A percentile compares a stretch with the other conserved stretches of the same genome.
phyloP scores from a whole-genome alignment of 345 rosid species.

The Aurinia saxatilis region DNA sequence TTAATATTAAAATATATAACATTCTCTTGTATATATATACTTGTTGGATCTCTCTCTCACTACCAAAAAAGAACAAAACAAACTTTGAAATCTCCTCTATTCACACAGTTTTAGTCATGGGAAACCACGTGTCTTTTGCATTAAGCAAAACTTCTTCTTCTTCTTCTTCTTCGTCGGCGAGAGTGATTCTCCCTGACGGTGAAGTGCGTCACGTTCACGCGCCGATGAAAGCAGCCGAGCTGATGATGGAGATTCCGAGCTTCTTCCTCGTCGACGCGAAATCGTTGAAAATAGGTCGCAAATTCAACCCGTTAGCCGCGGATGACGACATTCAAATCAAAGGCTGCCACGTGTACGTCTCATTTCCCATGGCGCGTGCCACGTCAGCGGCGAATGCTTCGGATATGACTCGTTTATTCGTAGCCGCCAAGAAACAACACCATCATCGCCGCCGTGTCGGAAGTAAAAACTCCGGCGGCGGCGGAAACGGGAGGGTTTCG shows the following conservation, averaged over 20 bases:
- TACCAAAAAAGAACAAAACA: no score
- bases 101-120: conserved; percentile 38
- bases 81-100: no score
- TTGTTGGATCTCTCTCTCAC: no score
- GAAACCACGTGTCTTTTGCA: conserved; percentile 64
- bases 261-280: conserved; percentile 62
- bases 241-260: conserved; percentile 79
- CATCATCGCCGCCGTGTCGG: conserved; percentile 29
- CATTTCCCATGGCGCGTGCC: conserved; percentile 69
- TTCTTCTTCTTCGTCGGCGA: conserved; percentile 34
- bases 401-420: conserved; percentile 57
- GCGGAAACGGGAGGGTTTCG: conserved; percentile 25
- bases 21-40: no score
- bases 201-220: conserved; percentile 44
- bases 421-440: conserved; percentile 40
- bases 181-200: conserved; percentile 65
- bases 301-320: conserved; percentile 61
- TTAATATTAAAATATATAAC: no score
- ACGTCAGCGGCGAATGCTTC: conserved; percentile 50
- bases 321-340: conserved; percentile 68
- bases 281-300: conserved; percentile 57
- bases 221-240: conserved; percentile 71
- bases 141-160: conserved; percentile 38
- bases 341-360: conserved; percentile 49
- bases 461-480: conserved; percentile 19